Evolutionary conservation across 2,329 filamentous ascomycete genomes (phyloP), one percentile per base, ranked within the genome.

Genomic region (Colletotrichum noveboracense): DNA sequence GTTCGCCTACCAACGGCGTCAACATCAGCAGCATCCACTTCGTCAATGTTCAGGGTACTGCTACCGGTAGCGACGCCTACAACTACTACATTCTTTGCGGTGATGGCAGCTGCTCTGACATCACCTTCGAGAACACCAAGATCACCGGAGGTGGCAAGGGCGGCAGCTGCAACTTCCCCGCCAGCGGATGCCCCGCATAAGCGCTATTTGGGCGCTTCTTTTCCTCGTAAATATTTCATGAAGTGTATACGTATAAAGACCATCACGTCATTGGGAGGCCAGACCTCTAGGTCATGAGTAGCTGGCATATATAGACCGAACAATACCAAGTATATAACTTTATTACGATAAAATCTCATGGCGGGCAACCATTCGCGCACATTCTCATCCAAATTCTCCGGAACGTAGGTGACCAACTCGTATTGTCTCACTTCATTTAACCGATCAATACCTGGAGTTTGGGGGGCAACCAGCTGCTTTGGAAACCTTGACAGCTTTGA

Each of bases 11-110:
- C 70, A 66, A 74, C 64, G 74, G 74, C 8, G 74, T 76, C 58
- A 65, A 68, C 43, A 74, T 76, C 10, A 30, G 64, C 8, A 65
- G 70, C 28, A 24, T 76, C 28, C 58, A 60, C 28, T 76, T 76
- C 70, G 36, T 76, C 64, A 34, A 76, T 16, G 74, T 76, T 12
- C 38, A 36, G 9, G 74, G 74, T 18, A 76, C 70, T 26, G 58
- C 62, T 48, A 69, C 38, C 7, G 18, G 26, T 32, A 24, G 18
- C 64, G 8, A 28, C 6, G 74, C 64, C 12, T 75, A 75, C 28
- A 73, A 75, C 70, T 73, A 75, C 73, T 75, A 76, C 64, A 66
- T 76, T 34, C 74, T 76, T 24, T 76, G 74, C 74, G 74, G 74
- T 24, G 48, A 74, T 3, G 74, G 70, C 32, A 76, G 74, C 74